These are phyloP conservation scores for Meyerozyma elateridarum DNA, from an alignment of 1,139 yeast genomes.

Conservation along the genomic window DNA sequence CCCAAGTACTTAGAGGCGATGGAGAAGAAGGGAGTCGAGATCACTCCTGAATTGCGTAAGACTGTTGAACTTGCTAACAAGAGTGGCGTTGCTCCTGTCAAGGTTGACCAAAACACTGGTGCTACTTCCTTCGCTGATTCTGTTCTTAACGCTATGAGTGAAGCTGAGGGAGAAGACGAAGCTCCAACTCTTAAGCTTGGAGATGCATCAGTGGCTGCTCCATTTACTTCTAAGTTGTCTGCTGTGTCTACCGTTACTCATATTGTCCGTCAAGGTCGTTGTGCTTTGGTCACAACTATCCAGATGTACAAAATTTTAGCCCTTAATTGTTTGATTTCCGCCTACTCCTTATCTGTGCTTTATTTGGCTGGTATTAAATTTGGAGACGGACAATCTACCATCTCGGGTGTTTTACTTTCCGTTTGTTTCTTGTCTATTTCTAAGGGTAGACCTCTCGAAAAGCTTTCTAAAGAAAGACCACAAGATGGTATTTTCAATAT, in stretches of 20 bases:
- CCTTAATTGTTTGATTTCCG: constrained; percentile 92
- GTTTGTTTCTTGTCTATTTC: constrained; percentile 95
- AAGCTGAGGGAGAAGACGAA: constrained; percentile 71
- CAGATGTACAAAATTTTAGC: constrained; percentile 99
- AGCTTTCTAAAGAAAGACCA: constrained; percentile 90
- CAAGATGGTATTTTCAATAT: constrained; percentile 94
- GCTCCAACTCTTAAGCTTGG: constrained; percentile 94
- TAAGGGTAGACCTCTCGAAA: constrained; percentile 86
- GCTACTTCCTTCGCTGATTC: constrained; percentile 62
- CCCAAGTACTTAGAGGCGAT: constrained; percentile 85
- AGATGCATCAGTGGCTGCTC: constrained; percentile 98
- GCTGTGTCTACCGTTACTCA: constrained; percentile 91
- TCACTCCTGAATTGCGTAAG: constrained; percentile 62
- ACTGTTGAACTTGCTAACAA: constrained; percentile 51
- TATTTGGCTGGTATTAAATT: constrained; percentile 97
- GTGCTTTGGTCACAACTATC: constrained; percentile 94
- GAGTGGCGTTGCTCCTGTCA: constrained; percentile 26
- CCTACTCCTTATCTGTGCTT: constrained; percentile 89
- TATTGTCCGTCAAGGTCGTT: constrained; percentile 96
- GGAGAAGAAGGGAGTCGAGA: constrained; percentile 74
- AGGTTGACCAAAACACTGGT: constrained; percentile 25
- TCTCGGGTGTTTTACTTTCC: constrained; percentile 83
- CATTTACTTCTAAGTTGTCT: constrained; percentile 91
- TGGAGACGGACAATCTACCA: constrained; percentile 96
- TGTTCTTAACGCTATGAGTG: constrained; percentile 64